phyloP scores from a whole-genome alignment of 495 filamentous ascomycete genomes.

The Trypethelium eluteriae region DNA sequence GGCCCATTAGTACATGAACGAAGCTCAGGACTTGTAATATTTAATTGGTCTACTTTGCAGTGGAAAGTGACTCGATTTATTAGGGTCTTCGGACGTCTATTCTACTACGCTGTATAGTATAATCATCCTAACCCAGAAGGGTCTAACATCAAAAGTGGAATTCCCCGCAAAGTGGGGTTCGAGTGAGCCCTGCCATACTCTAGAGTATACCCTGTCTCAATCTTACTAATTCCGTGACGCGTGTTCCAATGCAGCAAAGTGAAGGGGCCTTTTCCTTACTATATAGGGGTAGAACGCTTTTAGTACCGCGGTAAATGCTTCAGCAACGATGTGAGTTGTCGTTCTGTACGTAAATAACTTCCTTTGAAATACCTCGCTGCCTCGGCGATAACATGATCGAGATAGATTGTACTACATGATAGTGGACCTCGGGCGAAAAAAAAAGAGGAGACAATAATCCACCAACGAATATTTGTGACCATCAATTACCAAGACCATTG shows the following conservation, averaged over 20 bases:
- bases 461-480: slow-evolving; percentile 8
- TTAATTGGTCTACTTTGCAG: background rate
- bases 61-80: slow-evolving; percentile 3
- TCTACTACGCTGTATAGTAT: background rate
- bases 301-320: slow-evolving; percentile 2
- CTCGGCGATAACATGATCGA: slow-evolving; percentile 4
- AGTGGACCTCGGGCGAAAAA: slow-evolving; percentile 1
- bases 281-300: slow-evolving; percentile 8
- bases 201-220: background rate
- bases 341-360: slow-evolving; percentile 4
- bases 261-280: slow-evolving; percentile 9
- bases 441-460: slow-evolving; percentile 8
- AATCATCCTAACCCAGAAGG: slow-evolving; percentile 1
- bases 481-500: slow-evolving; percentile 8
- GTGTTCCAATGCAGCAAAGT: slow-evolving; percentile 3
- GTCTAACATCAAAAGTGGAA: slow-evolving; percentile 2
- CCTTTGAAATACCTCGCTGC: slow-evolving; percentile 6
- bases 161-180: background rate
- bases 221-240: slow-evolving; percentile 9
- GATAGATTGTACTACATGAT: slow-evolving; percentile 6
- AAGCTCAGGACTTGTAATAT: slow-evolving; percentile 10
- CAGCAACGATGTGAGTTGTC: slow-evolving; percentile 4
- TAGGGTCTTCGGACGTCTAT: slow-evolving; percentile 4
- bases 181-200: background rate
- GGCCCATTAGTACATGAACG: background rate